Evolutionary conservation across 1,284 basidiomycete genomes (phyloP).

Genomic region (Vanrija sp.): DNA sequence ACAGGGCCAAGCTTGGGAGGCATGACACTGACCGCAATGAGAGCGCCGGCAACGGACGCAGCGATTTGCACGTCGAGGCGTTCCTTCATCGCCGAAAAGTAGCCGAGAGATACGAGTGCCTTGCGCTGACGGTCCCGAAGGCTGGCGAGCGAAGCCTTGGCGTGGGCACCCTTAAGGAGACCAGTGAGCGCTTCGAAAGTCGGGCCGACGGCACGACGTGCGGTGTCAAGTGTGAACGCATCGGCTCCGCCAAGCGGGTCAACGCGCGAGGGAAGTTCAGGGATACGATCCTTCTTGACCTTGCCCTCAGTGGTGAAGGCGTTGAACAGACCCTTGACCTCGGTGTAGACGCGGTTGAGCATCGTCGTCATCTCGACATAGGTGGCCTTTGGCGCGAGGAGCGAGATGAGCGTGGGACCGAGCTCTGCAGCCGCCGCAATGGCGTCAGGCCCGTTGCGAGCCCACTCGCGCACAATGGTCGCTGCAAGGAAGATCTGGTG

Average conservation of each 20-base stretch:
- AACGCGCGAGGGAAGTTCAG: slow-evolving; percentile 70
- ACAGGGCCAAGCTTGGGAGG: slow-evolving; percentile 94
- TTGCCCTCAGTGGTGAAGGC: slow-evolving; percentile 83
- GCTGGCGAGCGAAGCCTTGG: slow-evolving; percentile 69
- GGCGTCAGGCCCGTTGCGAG: slow-evolving; percentile 52
- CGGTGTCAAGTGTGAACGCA: slow-evolving; percentile 77
- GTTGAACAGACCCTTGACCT: slow-evolving; percentile 74
- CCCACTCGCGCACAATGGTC: slow-evolving; percentile 91
- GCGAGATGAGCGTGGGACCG: slow-evolving; percentile 61
- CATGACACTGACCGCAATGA: slow-evolving; percentile 75
- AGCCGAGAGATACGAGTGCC: slow-evolving; percentile 71
- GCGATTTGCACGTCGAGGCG: slow-evolving; percentile 84
- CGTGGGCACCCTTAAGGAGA: slow-evolving; percentile 60
- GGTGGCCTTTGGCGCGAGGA: slow-evolving; percentile 75
- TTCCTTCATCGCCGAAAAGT: slow-evolving; percentile 76
- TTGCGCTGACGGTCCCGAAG: slow-evolving; percentile 75
- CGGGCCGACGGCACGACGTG: slow-evolving; percentile 64
- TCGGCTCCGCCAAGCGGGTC: slow-evolving; percentile 61
- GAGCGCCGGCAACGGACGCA: slow-evolving; percentile 84
- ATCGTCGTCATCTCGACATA: slow-evolving; percentile 90
- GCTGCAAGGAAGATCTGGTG: slow-evolving; percentile 83
- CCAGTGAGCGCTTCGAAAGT: slow-evolving; percentile 65
- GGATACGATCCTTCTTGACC: slow-evolving; percentile 72
- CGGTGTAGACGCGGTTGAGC: slow-evolving; percentile 72
- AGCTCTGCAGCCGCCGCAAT: slow-evolving; percentile 60